Base-by-base conservation (phyloP, 1,284 basidiomycete species). In the Ustilago vetiveriae region DNA sequence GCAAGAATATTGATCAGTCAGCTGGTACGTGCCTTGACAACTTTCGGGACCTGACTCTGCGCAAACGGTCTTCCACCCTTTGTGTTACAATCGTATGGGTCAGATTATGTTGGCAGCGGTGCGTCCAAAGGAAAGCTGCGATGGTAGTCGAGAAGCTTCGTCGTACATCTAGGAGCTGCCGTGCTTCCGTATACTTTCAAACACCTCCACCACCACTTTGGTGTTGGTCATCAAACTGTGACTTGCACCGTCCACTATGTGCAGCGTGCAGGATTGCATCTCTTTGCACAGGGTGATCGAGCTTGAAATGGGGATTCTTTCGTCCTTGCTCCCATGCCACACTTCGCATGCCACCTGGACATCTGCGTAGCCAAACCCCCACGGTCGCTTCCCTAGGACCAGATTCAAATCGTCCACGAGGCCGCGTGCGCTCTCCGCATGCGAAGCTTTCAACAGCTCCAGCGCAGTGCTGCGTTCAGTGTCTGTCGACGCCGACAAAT, bases 241-340 rank as follows among this genome's bases (percentile, higher is more conserved):
- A 74, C 92, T 92, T 17, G 91, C 94, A 29, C 90, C 91, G 72
- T 88, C 89, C 44, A 96, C 89, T 17, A 96, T 88, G 74, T 89
- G 88, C 35, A 98, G 88, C 48, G 85, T 84, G 78, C 92, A 95
- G 43, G 87, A 84, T n/a, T 88, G 86, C 90, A 94, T 92, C 44
- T 88, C 88, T 68, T 86, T 87, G 82, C 93, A 90, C 90, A 97
- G 90, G 90, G 92, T 94, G 71, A 90, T 84, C 54, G 94, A 90
- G 11, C 83, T 74, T 42, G 91, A 90, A 77, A 94, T 89, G 23
- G 89, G 89, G 62, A 98, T 95, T 82, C 90, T 90, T 82, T 98
- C 94, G 82, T 98, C 95, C 72, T 87, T 87, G 72, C 92, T 90
- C 3, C 95, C 95, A 71, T 94, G 94, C 93, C 93, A 98, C 33